phyloP scores from a whole-genome alignment of 106 monocot species.

The Narthecium ossifragum region DNA sequence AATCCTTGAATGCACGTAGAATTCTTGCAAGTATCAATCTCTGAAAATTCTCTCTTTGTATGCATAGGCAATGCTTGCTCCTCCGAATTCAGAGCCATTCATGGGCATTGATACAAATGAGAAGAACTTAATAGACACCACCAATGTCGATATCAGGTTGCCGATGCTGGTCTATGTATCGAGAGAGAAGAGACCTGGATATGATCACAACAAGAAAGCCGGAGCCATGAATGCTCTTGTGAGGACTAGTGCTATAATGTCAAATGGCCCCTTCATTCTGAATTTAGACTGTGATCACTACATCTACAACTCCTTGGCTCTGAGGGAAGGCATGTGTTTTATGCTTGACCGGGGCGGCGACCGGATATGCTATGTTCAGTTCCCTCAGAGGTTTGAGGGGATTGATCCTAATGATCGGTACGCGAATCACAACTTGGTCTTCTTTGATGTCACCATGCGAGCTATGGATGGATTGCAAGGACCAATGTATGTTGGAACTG shows the following conservation, averaged over 20 bases:
- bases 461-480: constrained; percentile 98
- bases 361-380: constrained; percentile 86
- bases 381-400: constrained; percentile 94
- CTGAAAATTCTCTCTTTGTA: not conserved
- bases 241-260: constrained; percentile 88
- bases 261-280: constrained; percentile 92
- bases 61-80: constrained; percentile 82
- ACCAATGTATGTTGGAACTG: constrained; percentile 97
- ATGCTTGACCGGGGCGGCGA: constrained; percentile 98
- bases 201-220: constrained; percentile 99
- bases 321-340: constrained; percentile 97
- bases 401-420: constrained; percentile 89
- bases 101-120: constrained; percentile 31
- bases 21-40: too few species aligned
- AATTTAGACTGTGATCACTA: constrained; percentile 98
- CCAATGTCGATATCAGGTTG: constrained; percentile 56
- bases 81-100: constrained; percentile 66
- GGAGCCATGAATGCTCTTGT: constrained; percentile 98
- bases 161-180: constrained; percentile 99
- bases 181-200: constrained; percentile 84
- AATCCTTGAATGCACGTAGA: too few species aligned
- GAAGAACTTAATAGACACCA: constrained; percentile 34
- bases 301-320: constrained; percentile 68
- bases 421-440: constrained; percentile 94
- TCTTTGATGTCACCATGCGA: constrained; percentile 93